Evolutionary conservation across 1,139 yeast species (phyloP).

Genomic region (Maudiozyma humilis): DNA sequence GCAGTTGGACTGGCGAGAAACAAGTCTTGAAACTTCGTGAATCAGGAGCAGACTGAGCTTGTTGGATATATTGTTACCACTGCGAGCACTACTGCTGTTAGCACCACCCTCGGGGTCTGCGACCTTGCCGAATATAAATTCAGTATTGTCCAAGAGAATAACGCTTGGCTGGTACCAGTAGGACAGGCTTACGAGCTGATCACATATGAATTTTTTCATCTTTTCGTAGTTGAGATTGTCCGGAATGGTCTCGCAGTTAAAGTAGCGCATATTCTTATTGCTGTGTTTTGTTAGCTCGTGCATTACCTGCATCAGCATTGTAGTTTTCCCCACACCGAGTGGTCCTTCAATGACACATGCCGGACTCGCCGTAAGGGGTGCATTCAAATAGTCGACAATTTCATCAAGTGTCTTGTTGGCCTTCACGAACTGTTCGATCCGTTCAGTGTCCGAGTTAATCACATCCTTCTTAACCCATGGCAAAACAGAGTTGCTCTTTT

Average conservation of each 20-base stretch:
- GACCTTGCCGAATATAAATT: slow-evolving; percentile 42
- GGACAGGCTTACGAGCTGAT: slow-evolving; percentile 49
- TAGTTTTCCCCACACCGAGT: slow-evolving; percentile 75
- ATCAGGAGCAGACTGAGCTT: slow-evolving; percentile 33
- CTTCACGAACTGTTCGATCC: slow-evolving; percentile 37
- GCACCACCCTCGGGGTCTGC: slow-evolving; percentile 1
- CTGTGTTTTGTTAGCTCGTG: slow-evolving; percentile 35
- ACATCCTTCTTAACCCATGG: not conserved
- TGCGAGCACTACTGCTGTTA: slow-evolving; percentile 16
- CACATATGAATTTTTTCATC: slow-evolving; percentile 40
- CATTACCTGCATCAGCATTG: slow-evolving; percentile 41
- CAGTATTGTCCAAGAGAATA: slow-evolving; percentile 73
- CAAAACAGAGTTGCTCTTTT: not conserved
- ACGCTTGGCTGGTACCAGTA: slow-evolving; percentile 78
- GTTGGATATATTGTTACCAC: slow-evolving; percentile 26
- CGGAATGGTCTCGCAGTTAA: slow-evolving; percentile 40
- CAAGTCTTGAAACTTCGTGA: slow-evolving; percentile 35
- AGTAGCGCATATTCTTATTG: slow-evolving; percentile 38
- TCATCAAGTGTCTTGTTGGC: slow-evolving; percentile 38
- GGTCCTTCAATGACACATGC: slow-evolving; percentile 57
- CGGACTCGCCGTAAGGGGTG: slow-evolving; percentile 29
- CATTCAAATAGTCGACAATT: slow-evolving; percentile 37
- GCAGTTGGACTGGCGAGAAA: slow-evolving; percentile 33
- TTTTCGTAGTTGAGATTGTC: slow-evolving; percentile 33
- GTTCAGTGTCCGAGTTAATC: not conserved